Percentiles rank a stretch among this genome's conserved stretches.
phyloP scores from a whole-genome alignment of 441 rosid species.

The Erodium chrysanthum region DNA sequence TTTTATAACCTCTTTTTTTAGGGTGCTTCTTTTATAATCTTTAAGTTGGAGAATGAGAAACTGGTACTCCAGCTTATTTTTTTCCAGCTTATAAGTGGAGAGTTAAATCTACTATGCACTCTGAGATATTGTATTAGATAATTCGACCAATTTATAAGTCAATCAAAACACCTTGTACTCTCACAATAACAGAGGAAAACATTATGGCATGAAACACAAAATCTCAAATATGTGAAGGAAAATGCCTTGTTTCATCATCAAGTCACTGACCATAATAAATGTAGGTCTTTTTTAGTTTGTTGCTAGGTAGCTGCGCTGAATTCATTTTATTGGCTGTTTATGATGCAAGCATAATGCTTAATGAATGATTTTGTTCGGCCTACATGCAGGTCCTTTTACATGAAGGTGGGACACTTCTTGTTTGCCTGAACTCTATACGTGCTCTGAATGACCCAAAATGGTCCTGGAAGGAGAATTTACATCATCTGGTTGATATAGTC shows the following conservation, averaged over 20 bases:
- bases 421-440: slow-evolving; percentile 68
- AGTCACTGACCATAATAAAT: not conserved
- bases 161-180: not conserved
- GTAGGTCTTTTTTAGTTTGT: not conserved
- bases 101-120: not conserved
- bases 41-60: too few species aligned
- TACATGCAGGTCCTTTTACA: slow-evolving; percentile 66
- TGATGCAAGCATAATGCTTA: not conserved
- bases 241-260: not conserved
- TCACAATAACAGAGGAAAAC: not conserved
- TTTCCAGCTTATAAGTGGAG: not conserved
- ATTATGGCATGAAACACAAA: not conserved
- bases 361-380: not conserved
- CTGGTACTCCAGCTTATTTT: too few species aligned
- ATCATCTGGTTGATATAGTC: not conserved
- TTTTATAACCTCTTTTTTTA: too few species aligned
- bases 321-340: not conserved
- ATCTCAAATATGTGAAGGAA: not conserved
- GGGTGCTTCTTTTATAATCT: too few species aligned
- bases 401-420: slow-evolving; percentile 83
- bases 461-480: slow-evolving; percentile 36
- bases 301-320: slow-evolving; percentile 6
- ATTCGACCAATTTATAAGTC: too few species aligned
- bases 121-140: not conserved
- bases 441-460: slow-evolving; percentile 65